Conservation (phyloP, 2,329 filamentous ascomycete species). For the Fusarium transvaalense region DNA sequence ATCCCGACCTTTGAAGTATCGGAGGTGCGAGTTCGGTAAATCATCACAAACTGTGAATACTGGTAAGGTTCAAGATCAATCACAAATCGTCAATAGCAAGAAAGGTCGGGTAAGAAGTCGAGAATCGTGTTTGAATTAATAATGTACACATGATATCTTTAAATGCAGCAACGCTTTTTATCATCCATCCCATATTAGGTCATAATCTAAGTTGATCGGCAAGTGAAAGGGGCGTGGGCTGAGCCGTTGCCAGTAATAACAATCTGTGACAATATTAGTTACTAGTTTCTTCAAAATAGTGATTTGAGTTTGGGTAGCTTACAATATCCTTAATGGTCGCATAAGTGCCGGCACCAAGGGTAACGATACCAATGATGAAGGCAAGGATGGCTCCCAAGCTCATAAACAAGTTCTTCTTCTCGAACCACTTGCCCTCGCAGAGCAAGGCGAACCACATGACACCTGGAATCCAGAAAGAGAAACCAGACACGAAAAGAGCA, state of each 20-base stretch:
- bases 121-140: slow-evolving; percentile 8
- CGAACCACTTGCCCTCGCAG: slow-evolving; percentile 36
- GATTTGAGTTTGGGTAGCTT: neutral
- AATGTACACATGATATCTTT: slow-evolving; percentile 7
- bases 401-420: slow-evolving; percentile 36
- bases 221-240: slow-evolving; percentile 45
- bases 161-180: slow-evolving; percentile 15
- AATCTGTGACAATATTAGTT: slow-evolving; percentile 23
- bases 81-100: accelerated
- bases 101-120: neutral
- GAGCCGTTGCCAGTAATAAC: slow-evolving; percentile 29
- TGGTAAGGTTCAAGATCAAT: no score
- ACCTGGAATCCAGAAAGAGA: slow-evolving; percentile 39
- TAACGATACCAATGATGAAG: slow-evolving; percentile 37
- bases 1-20: accelerated
- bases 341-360: slow-evolving; percentile 39
- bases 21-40: accelerated
- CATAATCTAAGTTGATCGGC: slow-evolving; percentile 22
- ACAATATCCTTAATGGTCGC: slow-evolving; percentile 43
- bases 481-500: slow-evolving; percentile 35
- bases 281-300: accelerated
- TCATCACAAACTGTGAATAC: neutral
- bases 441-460: slow-evolving; percentile 41
- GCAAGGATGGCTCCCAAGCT: slow-evolving; percentile 36
- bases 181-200: neutral